phyloP scores from a whole-genome alignment of 192 early-diverging fungal genomes.

The Coemansia biformis region DNA sequence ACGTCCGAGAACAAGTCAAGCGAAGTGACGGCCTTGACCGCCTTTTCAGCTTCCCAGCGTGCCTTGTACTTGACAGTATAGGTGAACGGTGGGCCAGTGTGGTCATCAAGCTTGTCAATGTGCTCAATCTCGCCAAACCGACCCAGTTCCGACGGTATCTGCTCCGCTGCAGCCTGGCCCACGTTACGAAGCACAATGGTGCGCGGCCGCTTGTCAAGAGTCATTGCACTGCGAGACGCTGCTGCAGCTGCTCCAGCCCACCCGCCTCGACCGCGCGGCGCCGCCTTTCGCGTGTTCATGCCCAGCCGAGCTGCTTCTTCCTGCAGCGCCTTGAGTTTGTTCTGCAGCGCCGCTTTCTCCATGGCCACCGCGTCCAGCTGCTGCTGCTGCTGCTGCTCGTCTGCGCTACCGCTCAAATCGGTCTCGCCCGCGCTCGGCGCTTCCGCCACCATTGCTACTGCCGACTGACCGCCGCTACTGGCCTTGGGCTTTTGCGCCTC shows the following conservation, averaged over 20 bases:
- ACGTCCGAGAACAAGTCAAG: conserved; percentile 28
- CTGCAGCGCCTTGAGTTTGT: conserved; percentile 27
- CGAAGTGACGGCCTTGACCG: conserved; percentile 18
- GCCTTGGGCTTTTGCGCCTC: conserved; percentile 24
- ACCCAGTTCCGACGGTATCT: conserved; percentile 30
- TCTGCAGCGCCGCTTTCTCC: conserved; percentile 34
- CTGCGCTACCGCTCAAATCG: no score
- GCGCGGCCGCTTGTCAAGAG: conserved; percentile 40
- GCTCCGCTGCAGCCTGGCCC: conserved; percentile 20
- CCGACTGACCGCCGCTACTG: neutral
- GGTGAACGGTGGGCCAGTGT: conserved; percentile 22
- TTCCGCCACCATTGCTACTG: neutral
- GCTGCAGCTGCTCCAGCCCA: neutral
- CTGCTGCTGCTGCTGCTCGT: neutral
- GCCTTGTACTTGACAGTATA: conserved; percentile 33
- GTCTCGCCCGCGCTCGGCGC: neutral
- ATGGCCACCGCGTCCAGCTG: conserved; percentile 3
- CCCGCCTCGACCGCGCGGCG: conserved; percentile 5
- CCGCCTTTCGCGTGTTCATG: neutral
- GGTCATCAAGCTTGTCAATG: conserved; percentile 21
- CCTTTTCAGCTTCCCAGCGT: conserved; percentile 42
- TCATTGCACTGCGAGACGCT: conserved; percentile 23
- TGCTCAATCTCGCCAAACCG: conserved; percentile 41
- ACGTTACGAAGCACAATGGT: conserved; percentile 34
- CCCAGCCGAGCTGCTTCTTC: conserved; percentile 27